Evolutionary conservation across 768 basidiomycete species (phyloP).

Genomic region (Lactarius psammicola): DNA sequence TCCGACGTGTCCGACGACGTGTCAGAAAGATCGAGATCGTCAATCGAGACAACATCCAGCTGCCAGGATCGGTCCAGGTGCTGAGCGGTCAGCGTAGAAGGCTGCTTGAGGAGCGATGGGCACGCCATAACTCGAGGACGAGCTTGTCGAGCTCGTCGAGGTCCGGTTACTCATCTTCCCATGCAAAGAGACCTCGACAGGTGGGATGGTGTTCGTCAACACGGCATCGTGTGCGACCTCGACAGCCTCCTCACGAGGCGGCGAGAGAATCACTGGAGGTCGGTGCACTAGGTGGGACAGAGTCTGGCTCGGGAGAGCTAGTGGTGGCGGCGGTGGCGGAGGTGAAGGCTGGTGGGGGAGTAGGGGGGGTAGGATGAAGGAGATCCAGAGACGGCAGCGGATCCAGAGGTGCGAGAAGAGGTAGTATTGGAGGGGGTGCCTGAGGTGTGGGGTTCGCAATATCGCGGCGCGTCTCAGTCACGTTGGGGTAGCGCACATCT

Average conservation of each 20-base stretch:
- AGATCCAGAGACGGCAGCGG: conserved; percentile 15
- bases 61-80: conserved; percentile 49
- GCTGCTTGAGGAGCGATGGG: conserved; percentile 20
- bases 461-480: conserved; percentile 41
- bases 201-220: neutral
- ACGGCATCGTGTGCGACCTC: neutral
- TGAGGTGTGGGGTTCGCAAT: conserved; percentile 14
- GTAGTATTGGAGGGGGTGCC: conserved; percentile 21
- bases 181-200: conserved; percentile 10
- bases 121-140: conserved; percentile 30
- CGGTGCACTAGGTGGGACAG: neutral
- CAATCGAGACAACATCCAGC: conserved; percentile 73
- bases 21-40: conserved; percentile 80
- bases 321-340: neutral
- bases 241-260: neutral
- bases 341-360: neutral
- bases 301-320: neutral
- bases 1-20: conserved; percentile 57
- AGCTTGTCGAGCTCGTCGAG: conserved; percentile 25
- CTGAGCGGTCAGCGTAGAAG: conserved; percentile 32
- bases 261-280: neutral
- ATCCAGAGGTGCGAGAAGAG: conserved; percentile 16
- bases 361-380: conserved; percentile 3
- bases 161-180: conserved; percentile 10
- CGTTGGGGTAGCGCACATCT: conserved; percentile 60